Evolutionary conservation across 2,329 filamentous ascomycete genomes (phyloP).

Genomic region (Verticillium isaacii): DNA sequence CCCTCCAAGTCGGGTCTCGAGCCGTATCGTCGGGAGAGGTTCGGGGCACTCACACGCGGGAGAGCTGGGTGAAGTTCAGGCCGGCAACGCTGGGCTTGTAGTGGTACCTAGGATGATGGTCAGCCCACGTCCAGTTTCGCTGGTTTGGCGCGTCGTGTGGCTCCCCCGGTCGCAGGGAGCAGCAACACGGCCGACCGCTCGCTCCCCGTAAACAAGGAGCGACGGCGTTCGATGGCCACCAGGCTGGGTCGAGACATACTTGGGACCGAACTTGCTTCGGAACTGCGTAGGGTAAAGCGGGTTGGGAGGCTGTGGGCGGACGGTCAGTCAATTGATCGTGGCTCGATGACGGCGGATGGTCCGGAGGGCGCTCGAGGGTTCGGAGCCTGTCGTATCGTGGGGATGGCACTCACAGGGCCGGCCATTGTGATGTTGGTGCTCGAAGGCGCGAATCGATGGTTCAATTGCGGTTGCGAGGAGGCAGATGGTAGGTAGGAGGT

Average conservation of each 20-base stretch:
- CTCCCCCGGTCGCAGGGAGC: neutral
- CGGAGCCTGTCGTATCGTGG: neutral
- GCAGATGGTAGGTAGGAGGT: conserved; percentile 10
- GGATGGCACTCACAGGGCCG: conserved; percentile 28
- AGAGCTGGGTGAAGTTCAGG: conserved; percentile 41
- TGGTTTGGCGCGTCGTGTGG: neutral
- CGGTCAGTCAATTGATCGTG: neutral
- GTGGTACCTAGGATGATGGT: conserved; percentile 46
- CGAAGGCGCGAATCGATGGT: conserved; percentile 20
- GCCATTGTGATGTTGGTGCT: conserved; percentile 32
- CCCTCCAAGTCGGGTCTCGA: neutral
- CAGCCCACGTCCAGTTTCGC: conserved; percentile 13
- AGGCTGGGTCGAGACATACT: conserved; percentile 42
- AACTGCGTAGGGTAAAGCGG: conserved; percentile 10
- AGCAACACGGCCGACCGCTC: neutral
- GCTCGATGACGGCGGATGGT: neutral
- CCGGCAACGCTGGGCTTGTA: conserved; percentile 52
- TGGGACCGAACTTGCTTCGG: conserved; percentile 57
- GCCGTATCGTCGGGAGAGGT: neutral
- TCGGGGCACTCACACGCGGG: conserved; percentile 44
- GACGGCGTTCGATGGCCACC: neutral
- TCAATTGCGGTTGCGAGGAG: conserved; percentile 28
- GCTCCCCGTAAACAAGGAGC: neutral
- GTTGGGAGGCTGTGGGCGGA: conserved; percentile 1
- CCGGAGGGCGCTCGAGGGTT: neutral